A percentile compares a stretch with the other conserved stretches of the same genome.
phyloP scores from a whole-genome alignment of 2,329 filamentous ascomycete species.

The Colletotrichum sp. region DNA sequence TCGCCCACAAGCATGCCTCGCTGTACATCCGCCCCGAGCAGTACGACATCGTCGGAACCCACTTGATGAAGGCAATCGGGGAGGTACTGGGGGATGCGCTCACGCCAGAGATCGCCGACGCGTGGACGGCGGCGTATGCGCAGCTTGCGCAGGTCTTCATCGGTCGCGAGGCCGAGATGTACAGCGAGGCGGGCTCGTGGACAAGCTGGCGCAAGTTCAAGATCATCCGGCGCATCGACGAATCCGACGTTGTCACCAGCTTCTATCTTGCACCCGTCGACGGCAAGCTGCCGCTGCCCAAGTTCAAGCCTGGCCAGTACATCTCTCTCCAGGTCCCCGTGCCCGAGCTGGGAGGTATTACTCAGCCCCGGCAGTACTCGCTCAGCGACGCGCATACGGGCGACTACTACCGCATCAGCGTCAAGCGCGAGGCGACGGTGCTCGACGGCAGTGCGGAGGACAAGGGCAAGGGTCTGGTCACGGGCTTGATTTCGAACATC shows the following conservation, averaged over 20 bases:
- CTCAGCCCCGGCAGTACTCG: slow-evolving; percentile 78
- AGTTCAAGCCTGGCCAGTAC: slow-evolving; percentile 75
- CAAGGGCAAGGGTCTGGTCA: slow-evolving; percentile 35
- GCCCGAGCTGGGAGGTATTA: slow-evolving; percentile 60
- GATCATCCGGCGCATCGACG: slow-evolving; percentile 65
- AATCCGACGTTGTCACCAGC: slow-evolving; percentile 66
- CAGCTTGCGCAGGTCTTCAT: slow-evolving; percentile 77
- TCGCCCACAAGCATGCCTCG: slow-evolving; percentile 78
- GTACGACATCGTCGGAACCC: slow-evolving; percentile 72
- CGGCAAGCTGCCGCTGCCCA: slow-evolving; percentile 53
- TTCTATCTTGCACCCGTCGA: slow-evolving; percentile 75
- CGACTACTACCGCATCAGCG: slow-evolving; percentile 74
- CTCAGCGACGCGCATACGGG: slow-evolving; percentile 60
- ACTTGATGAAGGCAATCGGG: slow-evolving; percentile 71
- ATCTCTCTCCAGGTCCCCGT: slow-evolving; percentile 69
- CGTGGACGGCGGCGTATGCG: slow-evolving; percentile 75
- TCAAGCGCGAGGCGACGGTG: slow-evolving; percentile 64
- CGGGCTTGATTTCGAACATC: slow-evolving; percentile 58
- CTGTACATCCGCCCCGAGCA: slow-evolving; percentile 73
- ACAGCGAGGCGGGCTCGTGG: slow-evolving; percentile 54
- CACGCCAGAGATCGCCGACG: slow-evolving; percentile 69
- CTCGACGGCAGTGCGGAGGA: slow-evolving; percentile 34
- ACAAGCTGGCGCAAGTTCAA: slow-evolving; percentile 55
- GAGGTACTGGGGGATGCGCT: slow-evolving; percentile 70
- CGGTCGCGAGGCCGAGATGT: slow-evolving; percentile 64